Evolutionary conservation across 129 eudicot genomes (phyloP).

Genomic region (Ambrosia trifida): DNA sequence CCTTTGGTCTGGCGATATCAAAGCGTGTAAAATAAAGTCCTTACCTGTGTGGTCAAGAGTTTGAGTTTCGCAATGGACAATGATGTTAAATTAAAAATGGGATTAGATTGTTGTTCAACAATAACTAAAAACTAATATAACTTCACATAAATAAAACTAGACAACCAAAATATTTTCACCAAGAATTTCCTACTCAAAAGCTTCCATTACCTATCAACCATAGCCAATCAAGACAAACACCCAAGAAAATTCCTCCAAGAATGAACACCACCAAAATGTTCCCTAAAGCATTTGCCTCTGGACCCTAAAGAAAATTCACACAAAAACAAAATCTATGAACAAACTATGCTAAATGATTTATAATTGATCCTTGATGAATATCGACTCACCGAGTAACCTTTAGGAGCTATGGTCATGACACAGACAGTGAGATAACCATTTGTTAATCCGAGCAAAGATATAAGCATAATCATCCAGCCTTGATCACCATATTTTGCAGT

Average conservation of each 20-base stretch:
- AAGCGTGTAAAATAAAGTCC: no score
- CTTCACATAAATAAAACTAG: no score
- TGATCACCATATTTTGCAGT: slow-evolving; percentile 56
- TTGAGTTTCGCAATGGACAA: no score
- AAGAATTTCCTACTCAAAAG: slow-evolving; percentile 17
- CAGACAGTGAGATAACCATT: slow-evolving; percentile 80
- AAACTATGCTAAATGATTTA: background rate
- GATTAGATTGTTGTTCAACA: no score
- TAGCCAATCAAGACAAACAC: slow-evolving; percentile 77
- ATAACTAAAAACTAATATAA: no score
- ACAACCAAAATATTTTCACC: background rate
- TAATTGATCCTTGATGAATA: background rate
- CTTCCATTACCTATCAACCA: slow-evolving; percentile 60
- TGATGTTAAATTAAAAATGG: no score
- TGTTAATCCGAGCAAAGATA: slow-evolving; percentile 58
- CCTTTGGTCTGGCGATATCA: no score
- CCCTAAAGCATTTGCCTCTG: slow-evolving; percentile 80
- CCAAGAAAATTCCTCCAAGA: slow-evolving; percentile 59
- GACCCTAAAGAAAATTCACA: slow-evolving; percentile 47
- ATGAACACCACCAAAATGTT: slow-evolving; percentile 64
- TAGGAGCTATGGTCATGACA: slow-evolving; percentile 59
- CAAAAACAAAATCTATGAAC: background rate
- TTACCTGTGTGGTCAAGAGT: no score
- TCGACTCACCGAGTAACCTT: slow-evolving; percentile 64
- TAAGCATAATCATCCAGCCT: slow-evolving; percentile 37